Base-by-base conservation (phyloP, 768 basidiomycete species). In the Lactarius hatsudake region DNA sequence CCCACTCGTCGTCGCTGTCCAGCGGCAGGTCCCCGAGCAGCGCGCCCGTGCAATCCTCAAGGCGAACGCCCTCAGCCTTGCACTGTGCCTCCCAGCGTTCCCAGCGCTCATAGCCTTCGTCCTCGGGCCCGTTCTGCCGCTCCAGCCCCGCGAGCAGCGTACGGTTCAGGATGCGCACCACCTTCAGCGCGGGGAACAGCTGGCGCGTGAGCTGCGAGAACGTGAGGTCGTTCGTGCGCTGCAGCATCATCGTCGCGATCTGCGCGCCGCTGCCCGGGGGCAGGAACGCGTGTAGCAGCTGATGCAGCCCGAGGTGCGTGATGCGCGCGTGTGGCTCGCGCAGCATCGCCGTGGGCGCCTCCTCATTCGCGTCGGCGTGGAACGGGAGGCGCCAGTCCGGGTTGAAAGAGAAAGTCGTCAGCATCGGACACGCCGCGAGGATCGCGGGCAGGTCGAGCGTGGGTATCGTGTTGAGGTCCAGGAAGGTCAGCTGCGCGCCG, bases 31-130 rank as follows among this genome's bases (percentile, higher is more conserved):
- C 77, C 40, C 91, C 91, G 43, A 93, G 76, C 61, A 79, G 70
- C 15, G 79, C 84, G 0, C 89, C 90, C 0, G 91, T 91, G 72
- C 90, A 92, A 74, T 93, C 91, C 76, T 93, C 90, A 59, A 93
- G 73, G 53, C 87, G 75, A 5, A 91, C 77, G 0, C 83, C 81
- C 73, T 82, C 79, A 23, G 71, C 68, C 0, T 77, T 68, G 68
- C 84, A 88, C 70, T 76, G 78, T 17, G 79, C 80, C 83, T 86
- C 89, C 91, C 91, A 92, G 57, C 81, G 77, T 70, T 86, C 85
- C 86, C 89, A 92, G 36, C 90, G 77, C 66, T 82, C 79, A 62
- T 73, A 78, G 8, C 79, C 66, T 74, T 75, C 67, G 59, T 72
- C 68, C 42, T 78, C 62, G 73, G 90, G 75, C 72, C 90, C 76